Conservation (phyloP, 768 basidiomycete genomes). For the Termitomyces sp. region DNA sequence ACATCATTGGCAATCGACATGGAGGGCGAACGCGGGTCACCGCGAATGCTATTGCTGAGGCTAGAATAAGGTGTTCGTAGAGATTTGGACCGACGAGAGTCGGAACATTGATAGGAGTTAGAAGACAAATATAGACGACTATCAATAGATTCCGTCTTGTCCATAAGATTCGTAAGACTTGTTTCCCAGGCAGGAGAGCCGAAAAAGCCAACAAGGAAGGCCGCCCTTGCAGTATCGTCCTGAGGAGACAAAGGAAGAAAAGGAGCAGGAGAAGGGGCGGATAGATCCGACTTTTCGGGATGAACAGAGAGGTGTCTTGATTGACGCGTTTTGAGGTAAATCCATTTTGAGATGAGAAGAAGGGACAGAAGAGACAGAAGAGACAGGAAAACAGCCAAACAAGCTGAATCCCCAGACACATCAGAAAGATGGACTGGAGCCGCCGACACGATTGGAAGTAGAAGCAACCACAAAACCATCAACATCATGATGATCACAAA, state of each 20-base stretch:
- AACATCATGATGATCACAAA: constrained; percentile 3
- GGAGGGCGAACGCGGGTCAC: constrained; percentile 11
- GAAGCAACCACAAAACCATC: constrained; percentile 4
- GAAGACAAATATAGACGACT: constrained; percentile 15
- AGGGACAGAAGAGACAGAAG: constrained; percentile 18
- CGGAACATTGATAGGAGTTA: constrained; percentile 13
- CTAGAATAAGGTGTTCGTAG: constrained; percentile 7
- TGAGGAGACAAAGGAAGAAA: constrained; percentile 9
- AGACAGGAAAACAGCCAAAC: constrained; percentile 22
- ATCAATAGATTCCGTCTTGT: constrained; percentile 14
- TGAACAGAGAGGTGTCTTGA: not conserved
- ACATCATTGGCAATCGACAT: constrained; percentile 12
- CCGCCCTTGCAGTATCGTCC: constrained; percentile 20
- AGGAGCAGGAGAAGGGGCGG: constrained; percentile 15
- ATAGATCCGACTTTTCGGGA: constrained; percentile 8
- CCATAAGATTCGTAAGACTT: constrained; percentile 16
- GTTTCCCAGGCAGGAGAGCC: constrained; percentile 43
- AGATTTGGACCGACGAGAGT: constrained; percentile 11
- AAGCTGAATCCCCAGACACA: constrained; percentile 15
- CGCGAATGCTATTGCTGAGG: not conserved
- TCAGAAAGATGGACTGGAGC: constrained; percentile 10
- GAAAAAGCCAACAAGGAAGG: constrained; percentile 37
- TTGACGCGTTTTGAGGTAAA: constrained; percentile 24
- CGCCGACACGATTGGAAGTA: constrained; percentile 1
- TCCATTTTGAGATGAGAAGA: constrained; percentile 22